Percentiles rank a stretch among this genome's conserved stretches.
phyloP scores from a whole-genome alignment of 441 rosid genomes.

The Erodium trifolium region DNA sequence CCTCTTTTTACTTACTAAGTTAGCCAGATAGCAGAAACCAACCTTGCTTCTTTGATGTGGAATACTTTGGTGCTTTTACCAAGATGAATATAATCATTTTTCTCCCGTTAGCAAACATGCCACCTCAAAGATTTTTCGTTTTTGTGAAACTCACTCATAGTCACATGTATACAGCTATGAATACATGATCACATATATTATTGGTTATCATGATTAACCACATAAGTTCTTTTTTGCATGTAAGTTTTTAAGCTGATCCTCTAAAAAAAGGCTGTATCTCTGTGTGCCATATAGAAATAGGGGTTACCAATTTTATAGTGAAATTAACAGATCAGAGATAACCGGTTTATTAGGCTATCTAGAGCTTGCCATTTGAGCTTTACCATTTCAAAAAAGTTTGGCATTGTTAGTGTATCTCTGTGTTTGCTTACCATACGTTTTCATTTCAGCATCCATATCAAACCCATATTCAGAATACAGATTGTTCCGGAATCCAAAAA shows the following conservation, averaged over 20 bases:
- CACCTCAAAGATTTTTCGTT: neutral
- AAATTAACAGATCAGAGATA: no score
- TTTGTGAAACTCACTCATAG: neutral
- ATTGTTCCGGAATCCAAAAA: constrained; percentile 35
- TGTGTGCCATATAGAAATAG: neutral
- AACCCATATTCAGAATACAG: constrained; percentile 4
- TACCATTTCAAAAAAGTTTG: no score
- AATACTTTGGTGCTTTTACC: constrained; percentile 1
- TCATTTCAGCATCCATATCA: constrained; percentile 32
- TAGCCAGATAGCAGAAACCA: neutral
- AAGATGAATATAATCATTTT: neutral
- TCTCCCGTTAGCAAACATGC: neutral
- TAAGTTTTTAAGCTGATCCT: neutral
- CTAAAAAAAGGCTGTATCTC: neutral
- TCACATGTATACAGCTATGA: neutral
- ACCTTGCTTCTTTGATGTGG: neutral
- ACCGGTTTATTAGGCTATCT: neutral
- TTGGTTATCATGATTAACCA: neutral
- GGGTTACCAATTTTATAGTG: neutral
- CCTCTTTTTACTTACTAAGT: neutral
- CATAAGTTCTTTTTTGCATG: neutral
- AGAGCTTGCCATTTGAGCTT: neutral
- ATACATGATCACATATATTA: neutral
- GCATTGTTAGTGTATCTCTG: neutral
- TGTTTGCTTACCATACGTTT: neutral